Base-by-base conservation (phyloP, 495 filamentous ascomycete genomes). In the Penicillium crystallinum region DNA sequence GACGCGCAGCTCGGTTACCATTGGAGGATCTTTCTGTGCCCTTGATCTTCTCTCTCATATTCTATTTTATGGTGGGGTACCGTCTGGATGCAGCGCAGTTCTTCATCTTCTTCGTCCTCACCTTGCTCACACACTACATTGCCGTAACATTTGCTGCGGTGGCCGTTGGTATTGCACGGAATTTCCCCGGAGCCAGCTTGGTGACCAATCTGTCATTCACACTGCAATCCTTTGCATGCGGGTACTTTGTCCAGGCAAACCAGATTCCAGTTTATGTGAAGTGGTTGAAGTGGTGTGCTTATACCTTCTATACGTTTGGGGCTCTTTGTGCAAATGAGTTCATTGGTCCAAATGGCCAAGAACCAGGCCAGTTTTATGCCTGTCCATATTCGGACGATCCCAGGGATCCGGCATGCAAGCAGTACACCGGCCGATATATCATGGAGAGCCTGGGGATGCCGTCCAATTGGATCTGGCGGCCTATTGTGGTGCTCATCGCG, bases 1-100 rank as follows among this genome's bases (percentile, higher is more conserved):
- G 86, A 23, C 75, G 86, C 27, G 59, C 87, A 39, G 83, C 87
- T 4, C 76, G 85, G 29, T 62, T 87, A 10, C 70, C 81, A 6
- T 71, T 82, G 0, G 87, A 90, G 58, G 87, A 90, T 62, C 45
- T 89, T 17, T 80, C 81, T 6, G 83, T 87, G 6, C 86, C 86
- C 0, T 67, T 89, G 19, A 55, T 88, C 4, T 90, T 84, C 48
- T 79, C 77, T 21, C 62, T 81, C 41, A 86, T 88, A 5, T 87
- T 77, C 61, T 90, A 90, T 61, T 89, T 87, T 63, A 88, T 89
- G 83, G 80, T 80, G 31, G 87, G 85, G 33, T 88, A 88, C 59
- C 78, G 84, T 30, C 62, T 73, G 2, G 70, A 81, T 12, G 78
- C 75, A 2, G 61, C 46, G 1, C 80, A 84, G 38, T 89, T 87